Conservation (phyloP, 352 stramenopile species). For the Globisporangium abappressorium region DNA sequence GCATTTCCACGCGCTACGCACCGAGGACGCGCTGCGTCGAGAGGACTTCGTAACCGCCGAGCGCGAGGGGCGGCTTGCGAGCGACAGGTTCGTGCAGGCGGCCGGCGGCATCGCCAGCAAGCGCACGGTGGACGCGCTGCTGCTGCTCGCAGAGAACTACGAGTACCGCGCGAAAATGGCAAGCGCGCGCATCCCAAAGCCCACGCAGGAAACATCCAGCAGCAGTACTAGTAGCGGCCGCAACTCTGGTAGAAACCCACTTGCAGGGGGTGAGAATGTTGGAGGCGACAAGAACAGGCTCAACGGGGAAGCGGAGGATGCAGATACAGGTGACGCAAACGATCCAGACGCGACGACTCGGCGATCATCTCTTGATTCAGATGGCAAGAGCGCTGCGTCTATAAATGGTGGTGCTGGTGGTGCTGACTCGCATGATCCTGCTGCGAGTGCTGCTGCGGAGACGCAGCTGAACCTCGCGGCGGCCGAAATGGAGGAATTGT, state of each 20-base stretch:
- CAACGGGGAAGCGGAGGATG: not conserved
- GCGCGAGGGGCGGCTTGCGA: conserved; percentile 68
- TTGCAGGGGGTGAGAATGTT: not conserved
- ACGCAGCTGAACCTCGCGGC: conserved; percentile 65
- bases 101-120: conserved; percentile 53
- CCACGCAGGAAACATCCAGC: not conserved
- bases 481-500: conserved; percentile 82
- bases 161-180: conserved; percentile 70
- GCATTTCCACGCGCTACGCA: conserved; percentile 72
- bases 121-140: conserved; percentile 64
- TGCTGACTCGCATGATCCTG: conserved; percentile 5
- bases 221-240: not conserved
- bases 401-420: not conserved
- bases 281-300: not conserved
- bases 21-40: conserved; percentile 55
- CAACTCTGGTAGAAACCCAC: not conserved
- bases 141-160: conserved; percentile 77
- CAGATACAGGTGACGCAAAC: not conserved
- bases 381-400: not conserved
- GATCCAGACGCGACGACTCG: not conserved
- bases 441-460: conserved; percentile 37
- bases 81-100: conserved; percentile 64
- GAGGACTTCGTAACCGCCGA: conserved; percentile 56
- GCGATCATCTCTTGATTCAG: not conserved
- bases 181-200: conserved; percentile 33